A percentile compares a stretch with the other conserved stretches of the same genome.
Evolutionary conservation across 176 grass and related monocot species (phyloP).

Genomic region (Oryza meyeriana): DNA sequence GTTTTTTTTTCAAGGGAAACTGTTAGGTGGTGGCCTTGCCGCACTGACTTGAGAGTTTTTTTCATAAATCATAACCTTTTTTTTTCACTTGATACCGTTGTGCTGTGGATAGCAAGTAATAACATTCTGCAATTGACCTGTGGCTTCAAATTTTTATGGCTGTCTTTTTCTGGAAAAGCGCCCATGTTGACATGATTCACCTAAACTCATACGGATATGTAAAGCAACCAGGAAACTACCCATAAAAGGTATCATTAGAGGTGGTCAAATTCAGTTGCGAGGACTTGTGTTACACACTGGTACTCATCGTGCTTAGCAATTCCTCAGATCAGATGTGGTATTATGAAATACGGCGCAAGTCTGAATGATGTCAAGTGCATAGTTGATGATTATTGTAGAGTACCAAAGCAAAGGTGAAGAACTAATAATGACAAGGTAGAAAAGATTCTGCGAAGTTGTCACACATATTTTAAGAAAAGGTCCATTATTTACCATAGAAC

Average conservation of each 20-base stretch:
- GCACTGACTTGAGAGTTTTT: not conserved
- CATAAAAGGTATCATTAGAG: not conserved
- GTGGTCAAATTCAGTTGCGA: not conserved
- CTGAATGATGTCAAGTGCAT: too few relatives aligned
- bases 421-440: too few relatives aligned
- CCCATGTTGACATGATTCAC: not conserved
- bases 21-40: not conserved
- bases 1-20: not conserved
- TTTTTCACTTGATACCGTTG: not conserved
- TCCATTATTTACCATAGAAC: too few relatives aligned
- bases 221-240: not conserved
- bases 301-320: too few relatives aligned
- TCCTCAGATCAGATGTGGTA: too few relatives aligned
- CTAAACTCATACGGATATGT: not conserved
- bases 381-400: too few relatives aligned
- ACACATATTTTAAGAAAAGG: too few relatives aligned
- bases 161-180: not conserved
- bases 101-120: not conserved
- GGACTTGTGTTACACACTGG: not conserved
- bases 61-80: not conserved
- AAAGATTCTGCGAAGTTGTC: too few relatives aligned
- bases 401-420: too few relatives aligned
- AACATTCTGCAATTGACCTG: not conserved
- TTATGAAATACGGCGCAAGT: too few relatives aligned
- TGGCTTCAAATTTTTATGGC: not conserved